Percentiles rank a stretch among this genome's conserved stretches.
These are phyloP conservation scores for Geosmithia morbida DNA, from an alignment of 2,329 filamentous ascomycete species.

Conservation along the genomic window DNA sequence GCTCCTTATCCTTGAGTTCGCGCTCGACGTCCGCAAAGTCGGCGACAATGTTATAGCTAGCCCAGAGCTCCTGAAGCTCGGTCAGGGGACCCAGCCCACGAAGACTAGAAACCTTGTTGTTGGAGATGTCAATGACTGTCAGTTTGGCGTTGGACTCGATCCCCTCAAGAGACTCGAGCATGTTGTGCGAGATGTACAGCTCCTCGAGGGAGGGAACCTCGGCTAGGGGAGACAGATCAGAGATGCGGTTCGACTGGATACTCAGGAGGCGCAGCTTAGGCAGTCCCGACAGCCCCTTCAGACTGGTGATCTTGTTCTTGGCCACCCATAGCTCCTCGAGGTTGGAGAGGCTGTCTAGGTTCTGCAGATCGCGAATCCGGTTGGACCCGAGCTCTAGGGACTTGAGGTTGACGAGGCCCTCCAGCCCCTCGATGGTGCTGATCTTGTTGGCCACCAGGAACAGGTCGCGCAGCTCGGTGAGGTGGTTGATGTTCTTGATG, in stretches of 20 bases:
- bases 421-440: constrained; percentile 69
- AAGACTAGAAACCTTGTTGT: constrained; percentile 69
- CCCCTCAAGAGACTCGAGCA: constrained; percentile 63
- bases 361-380: constrained; percentile 76
- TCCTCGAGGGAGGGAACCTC: constrained; percentile 69
- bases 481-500: constrained; percentile 74
- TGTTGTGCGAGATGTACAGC: constrained; percentile 91
- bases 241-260: constrained; percentile 90
- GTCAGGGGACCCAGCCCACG: constrained; percentile 53
- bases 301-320: constrained; percentile 88
- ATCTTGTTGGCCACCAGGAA: constrained; percentile 97
- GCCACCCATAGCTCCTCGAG: constrained; percentile 89
- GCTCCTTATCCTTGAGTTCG: constrained; percentile 62
- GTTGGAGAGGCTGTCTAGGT: constrained; percentile 60
- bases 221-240: constrained; percentile 60
- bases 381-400: constrained; percentile 90
- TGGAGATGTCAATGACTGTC: constrained; percentile 73
- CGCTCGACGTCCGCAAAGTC: constrained; percentile 76
- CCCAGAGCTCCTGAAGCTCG: constrained; percentile 84
- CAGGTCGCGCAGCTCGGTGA: constrained; percentile 66
- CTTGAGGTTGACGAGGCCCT: constrained; percentile 57
- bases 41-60: constrained; percentile 68
- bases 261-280: constrained; percentile 75
- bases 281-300: constrained; percentile 62
- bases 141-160: constrained; percentile 54